Base-by-base conservation (phyloP, 2,329 filamentous ascomycete genomes). In the Pseudocercospora ulei region DNA sequence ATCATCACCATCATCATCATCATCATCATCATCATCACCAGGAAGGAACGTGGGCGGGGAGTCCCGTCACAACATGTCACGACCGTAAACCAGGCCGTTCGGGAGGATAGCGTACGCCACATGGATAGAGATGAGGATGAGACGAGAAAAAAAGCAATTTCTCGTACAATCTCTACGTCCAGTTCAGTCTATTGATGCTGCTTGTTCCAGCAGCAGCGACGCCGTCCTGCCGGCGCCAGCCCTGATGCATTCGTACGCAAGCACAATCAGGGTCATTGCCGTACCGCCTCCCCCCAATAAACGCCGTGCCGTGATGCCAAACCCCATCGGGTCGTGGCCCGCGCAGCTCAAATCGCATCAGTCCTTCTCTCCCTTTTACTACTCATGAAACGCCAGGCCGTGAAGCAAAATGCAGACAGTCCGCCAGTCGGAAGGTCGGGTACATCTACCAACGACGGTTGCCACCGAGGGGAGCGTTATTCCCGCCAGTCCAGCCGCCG, bases 391-490 rank as follows among this genome's bases (percentile, higher is more conserved):
- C 47, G 41, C 43, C 49, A 44, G 42, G 41, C 47, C 47, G 36
- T 36, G 25, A 46, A 46, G 23, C 34, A 36, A 31, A 28, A 42
- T 39, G 39, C 39, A 49, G 33, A 41, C 33, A 35, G 36, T 37
- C 26, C 40, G 34, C 18, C 20, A 35, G 31, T 19, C 22, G 24
- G 14, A 31, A 25, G 12, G 18, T 23, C 12, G 18, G 14, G 13
- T 22, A 22, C 31, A 27, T 39, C 38, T 53, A 76, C 73, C 73
- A 77, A 58, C 72, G 70, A 40, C 50, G 67, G 62, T 62, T 60
- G 52, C 72, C 62, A 51, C 72, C 72, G 50, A 77, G 62, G 39
- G 72, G 72, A 49, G 73, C 73, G 53, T 66, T 60, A 59, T 77
- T 77, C 55, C 70, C 71, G 53, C 68, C 67, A 58, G 71, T 72